Base-by-base conservation (phyloP, 768 basidiomycete genomes). In the Suillus bovinus region DNA sequence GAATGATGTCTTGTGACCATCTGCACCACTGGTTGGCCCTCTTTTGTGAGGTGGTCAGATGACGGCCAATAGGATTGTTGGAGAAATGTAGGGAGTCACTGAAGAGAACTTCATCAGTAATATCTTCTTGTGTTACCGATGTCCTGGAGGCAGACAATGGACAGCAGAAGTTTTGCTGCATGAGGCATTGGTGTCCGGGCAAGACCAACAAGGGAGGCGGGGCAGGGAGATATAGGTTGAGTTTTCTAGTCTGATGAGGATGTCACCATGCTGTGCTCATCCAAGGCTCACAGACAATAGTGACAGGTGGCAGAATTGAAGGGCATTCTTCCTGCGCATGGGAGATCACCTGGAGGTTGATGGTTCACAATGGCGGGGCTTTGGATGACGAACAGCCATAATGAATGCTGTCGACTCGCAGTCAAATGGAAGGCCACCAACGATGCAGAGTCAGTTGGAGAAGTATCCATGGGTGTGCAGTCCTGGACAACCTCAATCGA, bases 141-240 rank as follows among this genome's bases (percentile, higher is more conserved):
- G 24, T 44, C 8, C 27, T 59, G 14, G 58, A 57, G 5, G 14
- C 22, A 27, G 33, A 46, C 7, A 16, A 24, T n/a, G 33, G 27
- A 46, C 4, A 9, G 16, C 5, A 7, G 22, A 34, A 39, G 50
- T 24, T 9, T 44, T 42, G 42, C 33, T 59, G 44, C 31, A 10
- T 46, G 29, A 59, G 29, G 22, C 22, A 3, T 31, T 58, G 58
- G 29, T 5, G 24, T 31, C 58, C 24, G 20, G 39, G 58, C 11
- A 58, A 6, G 13, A 58, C 36, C 20, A 58, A 31, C 29, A 58
- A 0, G 8, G 58, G 20, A 39, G 36, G 22, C 2, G 13, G 36
- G 20, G 29, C 27, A 31, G 58, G 58, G n/a, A 58, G 42, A 58
- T 58, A 58, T 44, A 44, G 44, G 9, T 44, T 44, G 44, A 44